These are phyloP conservation scores for Candida easanensis DNA, from an alignment of 805 yeast genomes.

Conservation along the genomic window DNA sequence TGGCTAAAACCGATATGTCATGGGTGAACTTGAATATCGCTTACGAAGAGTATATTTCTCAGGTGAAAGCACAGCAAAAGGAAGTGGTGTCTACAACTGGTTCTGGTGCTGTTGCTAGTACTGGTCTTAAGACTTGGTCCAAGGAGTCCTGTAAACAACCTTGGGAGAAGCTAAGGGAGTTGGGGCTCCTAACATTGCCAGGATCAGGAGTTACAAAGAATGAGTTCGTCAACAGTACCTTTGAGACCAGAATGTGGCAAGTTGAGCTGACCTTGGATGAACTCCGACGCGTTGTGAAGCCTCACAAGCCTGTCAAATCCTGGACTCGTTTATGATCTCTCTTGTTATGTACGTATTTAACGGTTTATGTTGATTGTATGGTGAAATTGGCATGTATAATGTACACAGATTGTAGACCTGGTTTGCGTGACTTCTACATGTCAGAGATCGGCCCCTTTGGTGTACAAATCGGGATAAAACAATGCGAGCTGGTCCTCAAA, in stretches of 20 bases:
- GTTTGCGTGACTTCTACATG: too few species aligned
- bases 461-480: background rate
- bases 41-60: constrained; percentile 67
- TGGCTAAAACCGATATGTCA: constrained; percentile 52
- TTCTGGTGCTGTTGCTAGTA: constrained; percentile 23
- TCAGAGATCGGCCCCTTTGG: background rate
- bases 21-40: constrained; percentile 75
- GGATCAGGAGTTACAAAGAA: constrained; percentile 4
- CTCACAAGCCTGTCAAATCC: constrained; percentile 18
- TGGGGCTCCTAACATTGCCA: constrained; percentile 22
- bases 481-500: too few species aligned
- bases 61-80: constrained; percentile 45
- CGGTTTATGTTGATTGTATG: too few species aligned
- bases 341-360: background rate
- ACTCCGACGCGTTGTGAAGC: constrained; percentile 17
- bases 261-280: constrained; percentile 28
- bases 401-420: too few species aligned
- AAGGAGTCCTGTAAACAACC: constrained; percentile 57
- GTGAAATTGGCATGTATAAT: background rate
- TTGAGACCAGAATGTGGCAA: constrained; percentile 27
- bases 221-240: constrained; percentile 18
- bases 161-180: constrained; percentile 62
- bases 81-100: constrained; percentile 30
- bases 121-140: constrained; percentile 55
- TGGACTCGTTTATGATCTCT: constrained; percentile 25